These are phyloP conservation scores for Mycena alexandri DNA, from an alignment of 768 basidiomycete genomes.

Conservation along the genomic window DNA sequence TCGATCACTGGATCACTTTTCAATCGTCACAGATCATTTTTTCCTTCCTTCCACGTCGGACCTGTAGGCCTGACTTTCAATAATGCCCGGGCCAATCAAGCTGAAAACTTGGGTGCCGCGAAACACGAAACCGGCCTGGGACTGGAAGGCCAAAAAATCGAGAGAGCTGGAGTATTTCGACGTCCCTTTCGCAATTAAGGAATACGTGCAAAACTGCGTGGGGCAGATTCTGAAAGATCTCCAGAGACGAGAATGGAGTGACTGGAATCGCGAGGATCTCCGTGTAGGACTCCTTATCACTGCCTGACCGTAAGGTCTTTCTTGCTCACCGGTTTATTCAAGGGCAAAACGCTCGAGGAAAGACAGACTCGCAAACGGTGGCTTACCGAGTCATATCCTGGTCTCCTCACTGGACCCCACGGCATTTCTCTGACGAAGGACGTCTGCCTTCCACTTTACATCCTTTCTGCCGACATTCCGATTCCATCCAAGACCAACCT, in stretches of 20 bases:
- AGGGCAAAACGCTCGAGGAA: slow-evolving; percentile 2
- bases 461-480: slow-evolving; percentile 14
- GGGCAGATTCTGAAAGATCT: slow-evolving; percentile 24
- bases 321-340: neutral
- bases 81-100: slow-evolving; percentile 1
- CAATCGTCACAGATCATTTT: neutral
- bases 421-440: slow-evolving; percentile 10
- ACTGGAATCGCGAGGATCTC: slow-evolving; percentile 13
- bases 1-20: neutral
- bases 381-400: slow-evolving; percentile 12
- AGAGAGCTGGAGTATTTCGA: slow-evolving; percentile 4
- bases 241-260: neutral
- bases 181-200: slow-evolving; percentile 19
- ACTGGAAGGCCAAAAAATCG: slow-evolving; percentile 20
- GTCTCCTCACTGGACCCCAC: slow-evolving; percentile 24
- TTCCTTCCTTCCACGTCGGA: neutral
- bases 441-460: slow-evolving; percentile 5
- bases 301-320: no score
- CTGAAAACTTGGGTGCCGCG: slow-evolving; percentile 20
- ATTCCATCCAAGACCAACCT: slow-evolving; percentile 10
- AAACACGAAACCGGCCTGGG: slow-evolving; percentile 14
- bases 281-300: neutral
- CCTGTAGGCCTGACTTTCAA: no score
- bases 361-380: neutral
- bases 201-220: slow-evolving; percentile 21